Evolutionary conservation across 495 filamentous ascomycete genomes (phyloP).

Genomic region (Penicillium waksmanii): DNA sequence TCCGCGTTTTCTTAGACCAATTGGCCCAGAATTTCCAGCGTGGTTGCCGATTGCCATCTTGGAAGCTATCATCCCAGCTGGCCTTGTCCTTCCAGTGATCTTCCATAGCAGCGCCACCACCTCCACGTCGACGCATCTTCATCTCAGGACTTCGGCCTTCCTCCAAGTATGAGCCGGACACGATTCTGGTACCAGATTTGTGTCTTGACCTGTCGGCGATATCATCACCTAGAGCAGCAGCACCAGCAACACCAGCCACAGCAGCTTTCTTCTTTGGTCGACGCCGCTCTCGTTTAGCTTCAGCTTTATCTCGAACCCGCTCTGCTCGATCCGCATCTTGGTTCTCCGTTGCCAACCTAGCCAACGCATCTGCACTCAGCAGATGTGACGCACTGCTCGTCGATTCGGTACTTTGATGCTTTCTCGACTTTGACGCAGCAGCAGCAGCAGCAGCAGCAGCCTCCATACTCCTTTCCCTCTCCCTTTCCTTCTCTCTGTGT

Average conservation of each 20-base stretch:
- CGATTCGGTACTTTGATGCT: conserved; percentile 47
- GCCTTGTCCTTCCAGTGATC: conserved; percentile 35
- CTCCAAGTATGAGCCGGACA: conserved; percentile 70
- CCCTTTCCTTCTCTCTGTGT: conserved; percentile 21
- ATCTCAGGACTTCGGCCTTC: conserved; percentile 56
- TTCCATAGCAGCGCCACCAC: conserved; percentile 37
- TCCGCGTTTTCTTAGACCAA: conserved; percentile 40
- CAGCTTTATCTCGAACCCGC: conserved; percentile 24
- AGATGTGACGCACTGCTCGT: conserved; percentile 44
- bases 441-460: conserved; percentile 20
- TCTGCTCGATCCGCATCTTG: conserved; percentile 33
- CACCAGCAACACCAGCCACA: conserved; percentile 29
- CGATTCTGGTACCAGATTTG: conserved; percentile 59
- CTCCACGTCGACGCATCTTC: conserved; percentile 44
- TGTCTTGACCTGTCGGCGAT: conserved; percentile 37
- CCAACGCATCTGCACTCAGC: conserved; percentile 58
- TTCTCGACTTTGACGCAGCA: conserved; percentile 22
- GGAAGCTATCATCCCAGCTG: conserved; percentile 39
- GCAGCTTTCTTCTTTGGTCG: conserved; percentile 35
- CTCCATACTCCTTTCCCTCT: conserved; percentile 20
- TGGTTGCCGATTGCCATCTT: conserved; percentile 22
- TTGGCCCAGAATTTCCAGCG: conserved; percentile 39
- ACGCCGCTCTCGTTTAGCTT: conserved; percentile 43
- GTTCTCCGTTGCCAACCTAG: conserved; percentile 63
- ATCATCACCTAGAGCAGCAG: conserved; percentile 27